Conservation (phyloP, 768 basidiomycete genomes). For the Macrolepiota fuliginosa region DNA sequence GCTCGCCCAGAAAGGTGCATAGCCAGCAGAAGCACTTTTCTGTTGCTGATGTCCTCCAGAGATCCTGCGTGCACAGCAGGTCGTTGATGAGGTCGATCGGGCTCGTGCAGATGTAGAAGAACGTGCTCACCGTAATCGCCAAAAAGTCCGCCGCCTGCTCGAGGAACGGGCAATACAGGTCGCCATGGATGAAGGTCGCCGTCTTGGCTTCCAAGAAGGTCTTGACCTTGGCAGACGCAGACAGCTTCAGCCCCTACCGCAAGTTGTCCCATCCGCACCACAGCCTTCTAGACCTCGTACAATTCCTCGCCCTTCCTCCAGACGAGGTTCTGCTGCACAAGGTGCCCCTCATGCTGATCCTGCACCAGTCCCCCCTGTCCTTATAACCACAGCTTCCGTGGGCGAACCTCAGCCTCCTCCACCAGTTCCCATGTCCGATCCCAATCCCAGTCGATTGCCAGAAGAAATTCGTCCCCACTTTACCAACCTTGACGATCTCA, state of each 20-base stretch:
- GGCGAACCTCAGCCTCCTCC: slow-evolving; percentile 22
- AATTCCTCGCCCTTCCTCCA: neutral
- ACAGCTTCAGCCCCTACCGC: slow-evolving; percentile 5
- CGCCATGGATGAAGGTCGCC: slow-evolving; percentile 54
- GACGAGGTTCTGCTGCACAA: neutral
- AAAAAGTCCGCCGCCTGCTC: slow-evolving; percentile 40
- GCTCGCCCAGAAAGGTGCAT: slow-evolving; percentile 48
- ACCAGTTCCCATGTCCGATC: slow-evolving; percentile 9
- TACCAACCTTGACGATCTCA: slow-evolving; percentile 7
- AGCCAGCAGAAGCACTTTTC: neutral
- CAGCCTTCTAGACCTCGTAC: neutral
- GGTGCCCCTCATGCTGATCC: neutral
- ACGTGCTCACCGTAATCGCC: slow-evolving; percentile 42
- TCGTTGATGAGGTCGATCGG: slow-evolving; percentile 45
- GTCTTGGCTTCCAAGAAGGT: slow-evolving; percentile 51
- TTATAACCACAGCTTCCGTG: slow-evolving; percentile 14
- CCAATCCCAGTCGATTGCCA: slow-evolving; percentile 19
- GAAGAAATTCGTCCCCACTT: slow-evolving; percentile 11
- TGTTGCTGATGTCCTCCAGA: slow-evolving; percentile 26
- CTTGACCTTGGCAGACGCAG: slow-evolving; percentile 25
- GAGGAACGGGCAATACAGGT: slow-evolving; percentile 45
- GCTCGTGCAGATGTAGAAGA: slow-evolving; percentile 50
- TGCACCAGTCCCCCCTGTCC: neutral
- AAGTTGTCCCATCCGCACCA: neutral
- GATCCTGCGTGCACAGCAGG: slow-evolving; percentile 51